Percentiles rank a stretch among this genome's conserved stretches.
phyloP scores from a whole-genome alignment of 768 basidiomycete genomes.

The Chalciporus sphaerocephalus region DNA sequence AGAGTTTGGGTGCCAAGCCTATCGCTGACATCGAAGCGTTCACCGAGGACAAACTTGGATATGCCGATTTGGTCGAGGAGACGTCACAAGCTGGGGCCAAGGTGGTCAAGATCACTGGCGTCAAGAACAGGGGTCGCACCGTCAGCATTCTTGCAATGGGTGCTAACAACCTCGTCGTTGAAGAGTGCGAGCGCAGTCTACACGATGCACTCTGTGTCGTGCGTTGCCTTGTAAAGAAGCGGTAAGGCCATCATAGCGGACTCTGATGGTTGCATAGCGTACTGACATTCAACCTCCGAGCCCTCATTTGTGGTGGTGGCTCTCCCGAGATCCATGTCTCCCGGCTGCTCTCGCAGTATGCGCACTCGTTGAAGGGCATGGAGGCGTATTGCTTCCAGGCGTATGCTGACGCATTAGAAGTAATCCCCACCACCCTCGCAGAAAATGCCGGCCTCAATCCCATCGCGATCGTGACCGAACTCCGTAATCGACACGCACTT shows the following conservation, averaged over 20 bases:
- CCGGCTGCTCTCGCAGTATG: conserved; percentile 81
- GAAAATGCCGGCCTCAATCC: conserved; percentile 99
- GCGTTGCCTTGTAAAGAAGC: conserved; percentile 95
- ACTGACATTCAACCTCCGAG: conserved; percentile 40
- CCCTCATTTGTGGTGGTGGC: conserved; percentile 92
- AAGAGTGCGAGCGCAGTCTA: conserved; percentile 94
- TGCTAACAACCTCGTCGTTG: conserved; percentile 85
- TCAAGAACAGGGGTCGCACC: conserved; percentile 91
- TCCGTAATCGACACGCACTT: conserved; percentile 93
- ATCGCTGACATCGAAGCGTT: conserved; percentile 97
- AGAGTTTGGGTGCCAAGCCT: conserved; percentile 92
- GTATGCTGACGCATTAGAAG: conserved; percentile 95
- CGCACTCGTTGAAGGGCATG: conserved; percentile 94
- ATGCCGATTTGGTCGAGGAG: conserved; percentile 95
- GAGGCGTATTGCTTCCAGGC: conserved; percentile 99
- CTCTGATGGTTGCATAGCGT: neutral
- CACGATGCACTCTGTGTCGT: conserved; percentile 99
- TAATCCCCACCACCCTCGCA: conserved; percentile 95
- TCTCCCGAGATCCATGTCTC: conserved; percentile 98
- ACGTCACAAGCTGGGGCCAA: conserved; percentile 75
- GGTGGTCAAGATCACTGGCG: conserved; percentile 90
- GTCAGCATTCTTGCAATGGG: conserved; percentile 96
- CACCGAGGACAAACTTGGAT: conserved; percentile 95
- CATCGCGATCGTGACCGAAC: conserved; percentile 95
- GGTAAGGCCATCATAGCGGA: conserved; percentile 47